phyloP scores from a whole-genome alignment of 2,329 filamentous ascomycete species.

The Pseudogymnoascus sp. region DNA sequence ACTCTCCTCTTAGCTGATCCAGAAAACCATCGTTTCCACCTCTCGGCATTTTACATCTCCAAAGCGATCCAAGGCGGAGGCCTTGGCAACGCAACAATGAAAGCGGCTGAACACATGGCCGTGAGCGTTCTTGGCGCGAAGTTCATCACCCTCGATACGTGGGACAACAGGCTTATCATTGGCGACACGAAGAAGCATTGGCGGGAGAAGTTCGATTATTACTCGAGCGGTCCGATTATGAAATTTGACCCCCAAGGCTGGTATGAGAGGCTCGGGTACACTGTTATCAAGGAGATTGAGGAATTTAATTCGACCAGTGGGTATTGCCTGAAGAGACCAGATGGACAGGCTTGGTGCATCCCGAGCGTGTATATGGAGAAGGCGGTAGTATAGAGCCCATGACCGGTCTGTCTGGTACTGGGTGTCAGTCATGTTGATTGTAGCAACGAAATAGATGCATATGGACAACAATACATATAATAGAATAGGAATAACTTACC shows the following conservation, averaged over 20 bases:
- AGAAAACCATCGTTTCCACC: conserved; percentile 17
- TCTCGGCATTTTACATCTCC: conserved; percentile 21
- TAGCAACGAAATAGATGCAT: background rate
- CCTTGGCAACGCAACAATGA: conserved; percentile 18
- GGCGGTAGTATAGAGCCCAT: background rate
- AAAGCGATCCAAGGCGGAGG: conserved; percentile 19
- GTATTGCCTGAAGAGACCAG: background rate
- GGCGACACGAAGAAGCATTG: conserved; percentile 12
- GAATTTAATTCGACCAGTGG: background rate
- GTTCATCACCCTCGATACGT: conserved; percentile 16
- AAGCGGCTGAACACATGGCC: conserved; percentile 18
- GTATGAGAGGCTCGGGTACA: conserved; percentile 4
- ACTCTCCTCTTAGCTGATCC: conserved; percentile 8
- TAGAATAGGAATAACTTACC: background rate
- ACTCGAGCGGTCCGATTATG: background rate
- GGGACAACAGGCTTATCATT: conserved; percentile 12
- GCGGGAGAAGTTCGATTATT: conserved; percentile 7
- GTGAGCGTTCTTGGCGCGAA: conserved; percentile 19
- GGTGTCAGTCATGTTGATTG: background rate
- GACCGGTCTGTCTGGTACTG: background rate
- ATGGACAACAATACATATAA: background rate
- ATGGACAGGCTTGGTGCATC: background rate
- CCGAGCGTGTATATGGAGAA: conserved; percentile 6
- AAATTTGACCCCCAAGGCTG: conserved; percentile 1
- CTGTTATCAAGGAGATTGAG: background rate